A percentile compares a stretch with the other conserved stretches of the same genome.
phyloP scores from a whole-genome alignment of 2,329 filamentous ascomycete genomes.

The Tolypocladium pustulatum region DNA sequence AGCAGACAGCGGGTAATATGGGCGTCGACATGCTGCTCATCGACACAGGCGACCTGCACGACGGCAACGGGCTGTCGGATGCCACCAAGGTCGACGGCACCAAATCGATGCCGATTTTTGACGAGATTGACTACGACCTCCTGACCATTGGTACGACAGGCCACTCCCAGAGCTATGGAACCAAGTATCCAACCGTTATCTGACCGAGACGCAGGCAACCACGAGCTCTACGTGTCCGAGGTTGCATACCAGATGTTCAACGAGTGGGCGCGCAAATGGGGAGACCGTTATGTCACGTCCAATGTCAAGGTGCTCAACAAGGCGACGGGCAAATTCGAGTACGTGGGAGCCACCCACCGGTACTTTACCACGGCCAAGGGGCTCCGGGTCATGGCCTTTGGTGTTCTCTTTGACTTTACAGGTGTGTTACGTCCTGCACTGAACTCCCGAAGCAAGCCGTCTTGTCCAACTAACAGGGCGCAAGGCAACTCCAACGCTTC shows the following conservation, averaged over 20 bases:
- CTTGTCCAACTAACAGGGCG: background rate
- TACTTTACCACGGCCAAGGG: slow-evolving; percentile 33
- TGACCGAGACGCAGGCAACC: slow-evolving; percentile 32
- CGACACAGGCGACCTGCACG: slow-evolving; percentile 57
- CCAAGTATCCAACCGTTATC: background rate
- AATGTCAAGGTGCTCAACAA: slow-evolving; percentile 32
- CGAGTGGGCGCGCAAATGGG: slow-evolving; percentile 46
- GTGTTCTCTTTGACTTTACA: slow-evolving; percentile 35
- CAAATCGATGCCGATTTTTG: slow-evolving; percentile 36
- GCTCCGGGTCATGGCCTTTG: slow-evolving; percentile 32
- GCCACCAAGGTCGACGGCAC: slow-evolving; percentile 46
- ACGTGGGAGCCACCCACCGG: slow-evolving; percentile 31
- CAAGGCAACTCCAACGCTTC: slow-evolving; percentile 49
- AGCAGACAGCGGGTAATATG: slow-evolving; percentile 42
- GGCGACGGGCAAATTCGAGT: slow-evolving; percentile 26
- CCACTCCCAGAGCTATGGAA: background rate
- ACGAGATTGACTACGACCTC: slow-evolving; percentile 31
- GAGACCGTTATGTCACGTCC: slow-evolving; percentile 33
- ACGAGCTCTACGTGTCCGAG: slow-evolving; percentile 53
- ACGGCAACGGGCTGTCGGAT: slow-evolving; percentile 53
- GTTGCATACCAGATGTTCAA: slow-evolving; percentile 52
- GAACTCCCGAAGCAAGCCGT: too few species aligned
- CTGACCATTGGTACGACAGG: slow-evolving; percentile 25
- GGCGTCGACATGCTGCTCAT: slow-evolving; percentile 50
- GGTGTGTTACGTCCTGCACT: slow-evolving; percentile 24